Evolutionary conservation across 257 asterid genomes (phyloP), one percentile per base, ranked within the genome.

Genomic region (Apocynum venetum): DNA sequence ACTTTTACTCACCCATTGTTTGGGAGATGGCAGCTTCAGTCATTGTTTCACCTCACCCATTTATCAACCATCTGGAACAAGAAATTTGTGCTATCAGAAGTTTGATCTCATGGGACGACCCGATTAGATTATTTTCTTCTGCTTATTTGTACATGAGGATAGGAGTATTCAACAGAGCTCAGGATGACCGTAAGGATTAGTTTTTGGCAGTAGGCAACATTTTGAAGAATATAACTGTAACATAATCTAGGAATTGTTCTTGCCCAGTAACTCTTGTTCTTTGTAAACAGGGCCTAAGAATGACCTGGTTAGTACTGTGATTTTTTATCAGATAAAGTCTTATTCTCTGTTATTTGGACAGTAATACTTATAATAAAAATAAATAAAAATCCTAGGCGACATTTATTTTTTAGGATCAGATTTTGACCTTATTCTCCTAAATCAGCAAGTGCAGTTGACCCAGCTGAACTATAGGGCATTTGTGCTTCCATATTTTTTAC

Each of bases 61-160:
- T 66, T 8, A 12, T 43, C 7, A n/a, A 43, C 43, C 8, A 0
- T 44, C 36, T 68, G 73, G 51, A 67, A 17, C 13, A 2, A 15
- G 72, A 67, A 17, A 67, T 19, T 40, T 19, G 14, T 68, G 49
- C 4, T 25, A 31, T 40, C 6, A 31, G 73, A 10, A 68, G 1
- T 68, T 43, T 19, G 73, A 68, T 68, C 52, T 3, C 43, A 4
- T 38, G 11, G 49, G 51, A 61, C 0, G 6, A 61, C 43, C 41
- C 6, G 41, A 31, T 8, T 61, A 31, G 72, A 17, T 41, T 41
- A 60, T 60, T 11, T 57, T 60, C 17, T 60, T 17, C 5, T 40
- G 35, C 72, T 67, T 67, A 40, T 41, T 66, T 67, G 71, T 65
- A 65, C 71, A 65, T 65, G 72, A 41, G 14, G 19, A 17, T 65